phyloP scores from a whole-genome alignment of 2,329 filamentous ascomycete genomes.

The Hyphodiscus sp. region DNA sequence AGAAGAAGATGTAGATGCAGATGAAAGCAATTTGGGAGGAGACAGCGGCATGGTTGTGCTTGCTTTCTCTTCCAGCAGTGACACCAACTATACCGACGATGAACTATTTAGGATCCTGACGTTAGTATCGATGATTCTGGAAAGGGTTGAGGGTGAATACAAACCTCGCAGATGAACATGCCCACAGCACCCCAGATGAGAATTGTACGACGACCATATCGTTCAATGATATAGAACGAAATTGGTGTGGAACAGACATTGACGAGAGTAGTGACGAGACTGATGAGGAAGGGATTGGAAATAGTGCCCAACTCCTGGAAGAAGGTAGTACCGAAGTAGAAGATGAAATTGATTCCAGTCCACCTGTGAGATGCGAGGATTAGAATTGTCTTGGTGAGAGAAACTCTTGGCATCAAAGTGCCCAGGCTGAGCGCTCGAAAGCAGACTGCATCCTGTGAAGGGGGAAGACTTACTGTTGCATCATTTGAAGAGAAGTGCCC shows the following conservation, averaged over 20 bases:
- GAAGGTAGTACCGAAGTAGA: slow-evolving; percentile 82
- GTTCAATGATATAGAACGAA: slow-evolving; percentile 83
- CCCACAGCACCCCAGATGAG: slow-evolving; percentile 72
- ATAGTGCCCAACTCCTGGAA: slow-evolving; percentile 74
- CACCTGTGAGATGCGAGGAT: slow-evolving; percentile 25
- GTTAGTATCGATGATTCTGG: too few relatives aligned
- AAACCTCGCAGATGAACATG: slow-evolving; percentile 69
- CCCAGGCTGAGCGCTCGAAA: too few relatives aligned
- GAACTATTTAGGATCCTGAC: slow-evolving; percentile 40
- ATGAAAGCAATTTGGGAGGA: slow-evolving; percentile 77
- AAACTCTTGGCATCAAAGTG: too few relatives aligned
- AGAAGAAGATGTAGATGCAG: slow-evolving; percentile 89
- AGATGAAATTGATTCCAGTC: slow-evolving; percentile 84
- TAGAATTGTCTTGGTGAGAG: too few relatives aligned
- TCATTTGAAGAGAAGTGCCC: slow-evolving; percentile 70
- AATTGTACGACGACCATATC: slow-evolving; percentile 71
- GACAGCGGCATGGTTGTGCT: slow-evolving; percentile 50
- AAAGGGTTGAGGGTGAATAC: too few relatives aligned
- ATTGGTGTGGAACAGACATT: slow-evolving; percentile 81
- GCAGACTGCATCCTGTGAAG: too few relatives aligned
- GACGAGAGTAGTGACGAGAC: slow-evolving; percentile 79
- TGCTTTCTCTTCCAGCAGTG: slow-evolving; percentile 48
- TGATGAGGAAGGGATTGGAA: slow-evolving; percentile 72
- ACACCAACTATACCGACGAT: slow-evolving; percentile 73
- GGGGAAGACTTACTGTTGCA: slow-evolving; percentile 49